Base-by-base conservation (phyloP, 768 basidiomycete genomes). In the Boletus reticulatus region DNA sequence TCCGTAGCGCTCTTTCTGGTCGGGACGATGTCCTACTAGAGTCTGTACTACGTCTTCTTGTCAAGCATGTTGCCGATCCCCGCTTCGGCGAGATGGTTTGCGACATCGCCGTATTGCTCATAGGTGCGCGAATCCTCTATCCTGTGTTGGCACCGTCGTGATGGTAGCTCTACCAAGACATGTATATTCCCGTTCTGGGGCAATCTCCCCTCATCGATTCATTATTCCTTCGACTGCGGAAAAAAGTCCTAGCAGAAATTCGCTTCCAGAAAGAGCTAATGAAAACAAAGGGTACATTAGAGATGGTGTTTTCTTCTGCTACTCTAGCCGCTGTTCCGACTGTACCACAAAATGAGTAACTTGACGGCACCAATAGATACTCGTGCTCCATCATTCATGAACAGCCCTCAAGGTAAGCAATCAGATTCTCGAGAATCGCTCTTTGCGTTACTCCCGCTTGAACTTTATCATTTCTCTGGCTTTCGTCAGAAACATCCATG, bases 21-120 rank as follows among this genome's bases (percentile, higher is more conserved):
- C 85, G 97, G 34, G 95, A 98, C 65, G 97, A 98, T 67, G 87
- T 98, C 44, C 78, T 96, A 12, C 77, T 99, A 6, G 94, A 97
- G 66, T 95, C 96, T 3, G 78, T 98, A 36, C 80, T 99, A n/a
- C 82, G 85, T 4, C 80, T 98, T 37, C 79, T 98, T 22, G 73
- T 93, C 52, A 92, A 91, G 67, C 81, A 98, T 69, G 80, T 96
- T 52, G 77, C 86, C 6, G 93, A 97, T 74, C 92, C 94, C 34
- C 85, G 95, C 27, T 98, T 97, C 66, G 94, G 94, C n/a, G 85
- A 88, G 57, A 79, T 92, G 70, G 94, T 88, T 13, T 87, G 88
- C 59, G 89, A 94, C 60, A 79, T 97, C 37, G 81, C 89, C 17
- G 77, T 78, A 17, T 74, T 98, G 8, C 82, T 98, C 39, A 84